Evolutionary conservation across 1,284 basidiomycete genomes (phyloP).

Genomic region (Puccinia novopanici): DNA sequence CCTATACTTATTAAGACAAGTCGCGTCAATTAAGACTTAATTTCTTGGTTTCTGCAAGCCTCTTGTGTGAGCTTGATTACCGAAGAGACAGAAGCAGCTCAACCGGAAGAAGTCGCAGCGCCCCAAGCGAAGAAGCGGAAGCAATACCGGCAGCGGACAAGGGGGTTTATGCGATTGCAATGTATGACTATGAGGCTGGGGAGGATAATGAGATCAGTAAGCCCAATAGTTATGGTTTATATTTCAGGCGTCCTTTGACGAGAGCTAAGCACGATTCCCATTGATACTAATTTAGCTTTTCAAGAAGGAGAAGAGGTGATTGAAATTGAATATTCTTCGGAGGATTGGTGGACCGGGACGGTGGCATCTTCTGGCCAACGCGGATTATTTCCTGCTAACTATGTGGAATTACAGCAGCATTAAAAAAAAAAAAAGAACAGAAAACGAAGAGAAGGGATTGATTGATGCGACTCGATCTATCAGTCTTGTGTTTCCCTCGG

Average conservation of each 20-base stretch:
- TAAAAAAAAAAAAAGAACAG: background rate
- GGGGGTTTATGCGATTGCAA: conserved; percentile 55
- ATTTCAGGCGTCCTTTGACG: conserved; percentile 62
- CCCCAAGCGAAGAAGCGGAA: conserved; percentile 63
- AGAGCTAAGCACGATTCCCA: conserved; percentile 53
- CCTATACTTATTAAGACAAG: background rate
- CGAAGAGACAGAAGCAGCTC: conserved; percentile 21
- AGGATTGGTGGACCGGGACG: conserved; percentile 73
- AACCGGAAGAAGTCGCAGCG: background rate
- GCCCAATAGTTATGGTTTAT: conserved; percentile 49
- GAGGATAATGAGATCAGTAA: conserved; percentile 59
- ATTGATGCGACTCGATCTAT: too few species aligned
- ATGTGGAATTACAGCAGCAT: conserved; percentile 67
- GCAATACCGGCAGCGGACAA: conserved; percentile 73
- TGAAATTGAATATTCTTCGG: conserved; percentile 57
- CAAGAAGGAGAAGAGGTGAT: conserved; percentile 57
- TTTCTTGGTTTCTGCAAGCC: background rate
- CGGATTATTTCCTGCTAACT: conserved; percentile 68
- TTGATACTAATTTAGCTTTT: conserved; percentile 53
- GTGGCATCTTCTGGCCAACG: conserved; percentile 66
- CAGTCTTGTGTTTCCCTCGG: too few species aligned
- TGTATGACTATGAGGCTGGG: conserved; percentile 59
- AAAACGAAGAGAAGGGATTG: background rate
- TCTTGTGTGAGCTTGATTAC: conserved; percentile 12
- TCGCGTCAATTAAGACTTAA: background rate